Evolutionary conservation across 2,329 filamentous ascomycete species (phyloP), one percentile per base, ranked within the genome.

Genomic region (Pezicula carpinea): DNA sequence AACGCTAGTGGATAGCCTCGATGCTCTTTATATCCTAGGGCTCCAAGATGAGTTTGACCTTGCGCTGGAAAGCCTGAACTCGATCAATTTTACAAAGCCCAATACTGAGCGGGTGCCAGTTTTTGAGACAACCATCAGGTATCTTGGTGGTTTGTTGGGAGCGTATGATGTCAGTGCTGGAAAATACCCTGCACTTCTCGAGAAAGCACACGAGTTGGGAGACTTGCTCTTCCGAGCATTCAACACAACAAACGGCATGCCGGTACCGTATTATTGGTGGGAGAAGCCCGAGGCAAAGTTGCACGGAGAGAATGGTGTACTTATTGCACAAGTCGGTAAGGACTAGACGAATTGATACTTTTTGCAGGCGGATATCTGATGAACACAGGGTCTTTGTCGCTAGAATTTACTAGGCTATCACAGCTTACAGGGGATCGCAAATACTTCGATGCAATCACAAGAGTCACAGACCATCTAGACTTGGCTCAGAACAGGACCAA

Each of bases 231-330:
- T 84, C 65, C 77, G 79, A 44, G 79, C 82, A 1, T 88, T 87
- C 55, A 84, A 87, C 64, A 96, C 91, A 0, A 89, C 89, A 0
- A 96, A 96, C 64, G 82, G 88, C 56, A 91, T 96, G 86, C 90
- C 90, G 1, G 69, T 87, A 8, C 76, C 88, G 5, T 89, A 83
- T 66, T 92, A 90, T 67, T 71, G 77, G 53, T 95, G 85, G 87
- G 75, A 79, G 56, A 33, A 17, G 5, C 21, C 44, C 6, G 44
- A 42, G 22, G 32, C 40, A n/a, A 14, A 35, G 31, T 43, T 47
- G 32, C 7, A 19, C 11, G 44, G 44, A 23, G 48, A 48, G 6
- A 48, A 32, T 44, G 45, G 39, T 21, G 40, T 50, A 32, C 33
- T 44, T 29, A 39, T 43, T 17, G 45, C 44, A 10, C 48, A 47